phyloP scores from a whole-genome alignment of 2,329 filamentous ascomycete genomes.

The Exophiala calicioides region DNA sequence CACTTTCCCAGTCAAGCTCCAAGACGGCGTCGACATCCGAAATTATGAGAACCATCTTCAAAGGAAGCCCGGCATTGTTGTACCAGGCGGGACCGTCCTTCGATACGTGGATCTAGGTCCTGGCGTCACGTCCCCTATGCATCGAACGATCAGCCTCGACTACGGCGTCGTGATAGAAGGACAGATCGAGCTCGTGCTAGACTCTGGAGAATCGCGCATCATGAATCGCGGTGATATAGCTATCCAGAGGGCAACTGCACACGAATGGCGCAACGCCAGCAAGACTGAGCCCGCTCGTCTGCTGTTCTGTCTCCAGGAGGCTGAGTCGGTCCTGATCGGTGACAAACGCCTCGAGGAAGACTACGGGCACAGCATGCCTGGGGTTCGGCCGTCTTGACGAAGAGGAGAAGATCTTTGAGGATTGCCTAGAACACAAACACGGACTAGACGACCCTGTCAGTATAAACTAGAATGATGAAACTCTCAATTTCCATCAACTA shows the following conservation, averaged over 20 bases:
- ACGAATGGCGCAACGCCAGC: constrained; percentile 42
- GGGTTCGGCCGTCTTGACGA: constrained; percentile 3
- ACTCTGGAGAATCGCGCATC: constrained; percentile 49
- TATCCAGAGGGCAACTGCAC: constrained; percentile 51
- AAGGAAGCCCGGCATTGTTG: constrained; percentile 20
- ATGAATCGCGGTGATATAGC: constrained; percentile 55
- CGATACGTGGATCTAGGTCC: constrained; percentile 49
- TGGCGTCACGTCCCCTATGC: constrained; percentile 47
- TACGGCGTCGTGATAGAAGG: constrained; percentile 58
- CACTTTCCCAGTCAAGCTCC: constrained; percentile 14
- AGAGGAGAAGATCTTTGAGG: too few species aligned
- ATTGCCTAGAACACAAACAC: too few species aligned
- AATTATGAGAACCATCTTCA: constrained; percentile 15
- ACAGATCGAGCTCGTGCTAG: constrained; percentile 52
- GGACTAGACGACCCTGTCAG: too few species aligned
- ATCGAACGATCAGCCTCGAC: constrained; percentile 57
- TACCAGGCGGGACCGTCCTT: constrained; percentile 24
- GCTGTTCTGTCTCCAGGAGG: constrained; percentile 26
- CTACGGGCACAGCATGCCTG: constrained; percentile 22
- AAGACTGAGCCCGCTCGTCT: constrained; percentile 18
- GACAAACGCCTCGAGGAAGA: constrained; percentile 22
- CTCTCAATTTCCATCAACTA: too few species aligned
- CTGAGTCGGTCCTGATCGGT: constrained; percentile 7
- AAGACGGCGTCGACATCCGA: constrained; percentile 15
- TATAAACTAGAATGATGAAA: too few species aligned